Evolutionary conservation across 345 rosid species (phyloP).

Genomic region (Eutrema heterophyllum): DNA sequence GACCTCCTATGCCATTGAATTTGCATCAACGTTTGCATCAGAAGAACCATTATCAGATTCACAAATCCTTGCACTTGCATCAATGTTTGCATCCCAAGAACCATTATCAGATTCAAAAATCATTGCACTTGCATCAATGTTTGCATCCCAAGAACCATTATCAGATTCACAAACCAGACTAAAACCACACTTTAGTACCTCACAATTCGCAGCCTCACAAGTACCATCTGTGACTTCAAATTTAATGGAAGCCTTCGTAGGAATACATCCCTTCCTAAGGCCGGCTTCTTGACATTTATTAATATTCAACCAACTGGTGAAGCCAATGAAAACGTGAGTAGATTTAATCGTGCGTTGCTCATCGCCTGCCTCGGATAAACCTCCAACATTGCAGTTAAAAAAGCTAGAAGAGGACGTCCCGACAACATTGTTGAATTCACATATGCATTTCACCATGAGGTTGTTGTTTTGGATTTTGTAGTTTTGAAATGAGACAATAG

Average conservation of each 20-base stretch:
- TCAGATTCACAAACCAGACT: not conserved
- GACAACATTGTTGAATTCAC: not conserved
- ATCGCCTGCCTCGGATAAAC: not conserved
- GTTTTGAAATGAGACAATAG: not conserved
- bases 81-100: too few relatives aligned
- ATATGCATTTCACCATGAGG: not conserved
- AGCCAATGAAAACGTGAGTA: not conserved
- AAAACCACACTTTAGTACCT: not conserved
- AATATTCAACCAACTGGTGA: not conserved
- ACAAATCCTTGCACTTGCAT: too few relatives aligned
- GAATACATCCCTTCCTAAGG: not conserved
- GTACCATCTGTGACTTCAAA: slow-evolving; percentile 1
- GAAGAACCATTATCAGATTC: too few relatives aligned
- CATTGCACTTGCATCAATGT: too few relatives aligned
- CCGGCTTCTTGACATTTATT: not conserved
- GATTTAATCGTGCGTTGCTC: not conserved
- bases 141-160: not conserved
- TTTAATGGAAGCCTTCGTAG: not conserved
- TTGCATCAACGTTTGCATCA: too few relatives aligned
- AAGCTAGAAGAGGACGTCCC: not conserved
- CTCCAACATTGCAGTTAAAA: not conserved
- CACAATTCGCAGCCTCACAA: not conserved
- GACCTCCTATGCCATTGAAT: too few relatives aligned
- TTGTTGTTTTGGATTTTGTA: not conserved
- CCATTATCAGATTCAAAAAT: too few relatives aligned